Percentiles rank a stretch among this genome's conserved stretches.
phyloP scores from a whole-genome alignment of 352 stramenopile species.

The Pythium brassicae region DNA sequence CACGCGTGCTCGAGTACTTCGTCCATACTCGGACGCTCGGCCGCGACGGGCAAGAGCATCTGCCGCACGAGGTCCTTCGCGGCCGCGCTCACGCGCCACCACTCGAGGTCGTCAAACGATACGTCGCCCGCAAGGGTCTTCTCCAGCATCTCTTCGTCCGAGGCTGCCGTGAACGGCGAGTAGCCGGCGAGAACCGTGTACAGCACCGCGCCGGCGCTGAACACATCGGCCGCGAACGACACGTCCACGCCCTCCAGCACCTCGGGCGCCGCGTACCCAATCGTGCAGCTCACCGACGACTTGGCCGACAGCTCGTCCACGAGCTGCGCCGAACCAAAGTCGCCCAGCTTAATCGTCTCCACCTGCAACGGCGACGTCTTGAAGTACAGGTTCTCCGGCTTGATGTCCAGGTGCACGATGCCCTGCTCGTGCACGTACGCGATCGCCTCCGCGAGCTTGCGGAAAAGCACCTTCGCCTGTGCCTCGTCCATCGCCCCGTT shows the following conservation, averaged over 20 bases:
- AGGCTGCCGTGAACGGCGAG: conserved; percentile 55
- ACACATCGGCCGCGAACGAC: conserved; percentile 66
- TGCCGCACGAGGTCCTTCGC: conserved; percentile 52
- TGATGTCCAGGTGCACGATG: conserved; percentile 75
- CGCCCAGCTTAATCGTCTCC: conserved; percentile 56
- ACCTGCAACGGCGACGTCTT: conserved; percentile 38
- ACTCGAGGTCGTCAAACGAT: conserved; percentile 53
- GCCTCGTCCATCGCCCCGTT: conserved; percentile 47
- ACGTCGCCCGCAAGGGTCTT: conserved; percentile 42
- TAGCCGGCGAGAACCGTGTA: conserved; percentile 67
- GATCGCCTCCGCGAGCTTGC: conserved; percentile 45
- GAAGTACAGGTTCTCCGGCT: conserved; percentile 80
- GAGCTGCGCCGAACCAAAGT: conserved; percentile 64
- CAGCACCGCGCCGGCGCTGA: conserved; percentile 66
- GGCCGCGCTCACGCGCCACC: conserved; percentile 38
- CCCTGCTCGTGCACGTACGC: conserved; percentile 49
- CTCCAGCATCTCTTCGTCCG: conserved; percentile 60
- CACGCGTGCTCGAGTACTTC: conserved; percentile 62
- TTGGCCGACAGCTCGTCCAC: conserved; percentile 33
- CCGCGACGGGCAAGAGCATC: conserved; percentile 48
- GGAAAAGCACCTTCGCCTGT: conserved; percentile 44
- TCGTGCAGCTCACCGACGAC: conserved; percentile 51
- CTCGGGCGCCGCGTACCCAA: conserved; percentile 74
- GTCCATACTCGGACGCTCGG: conserved; percentile 49
- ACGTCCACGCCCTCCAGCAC: conserved; percentile 47